Conservation (phyloP, 257 asterid species). For the Verbascum thapsus region DNA sequence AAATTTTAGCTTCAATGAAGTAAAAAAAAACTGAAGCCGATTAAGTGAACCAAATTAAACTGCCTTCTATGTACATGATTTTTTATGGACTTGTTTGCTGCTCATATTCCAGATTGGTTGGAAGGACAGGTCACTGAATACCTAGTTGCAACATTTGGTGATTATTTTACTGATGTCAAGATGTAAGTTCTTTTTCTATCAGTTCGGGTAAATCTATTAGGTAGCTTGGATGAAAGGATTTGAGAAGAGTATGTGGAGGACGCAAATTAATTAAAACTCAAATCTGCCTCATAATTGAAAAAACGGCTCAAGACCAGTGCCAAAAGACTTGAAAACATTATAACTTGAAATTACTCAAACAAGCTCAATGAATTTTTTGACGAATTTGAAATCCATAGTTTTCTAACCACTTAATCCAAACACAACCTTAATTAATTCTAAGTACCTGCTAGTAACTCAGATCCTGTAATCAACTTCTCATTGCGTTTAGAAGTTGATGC, state of each 20-base stretch:
- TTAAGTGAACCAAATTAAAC: conserved; percentile 3
- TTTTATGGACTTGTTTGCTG: conserved; percentile 16
- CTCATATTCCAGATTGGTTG: conserved; percentile 75
- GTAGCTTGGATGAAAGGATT: too few species aligned
- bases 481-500: background rate
- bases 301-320: too few species aligned
- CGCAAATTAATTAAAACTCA: too few species aligned
- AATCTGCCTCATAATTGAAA: too few species aligned
- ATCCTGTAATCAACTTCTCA: background rate
- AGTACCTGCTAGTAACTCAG: conserved; percentile 25
- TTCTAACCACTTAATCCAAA: too few species aligned
- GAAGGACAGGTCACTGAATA: conserved; percentile 98
- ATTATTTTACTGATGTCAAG: conserved; percentile 87
- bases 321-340: too few species aligned
- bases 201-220: conserved; percentile 13
- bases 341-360: too few species aligned
- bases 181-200: conserved; percentile 55
- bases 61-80: conserved; percentile 16
- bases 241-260: too few species aligned
- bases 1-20: conserved; percentile 4
- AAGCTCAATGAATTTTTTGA: too few species aligned
- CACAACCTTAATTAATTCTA: conserved; percentile 19
- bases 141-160: conserved; percentile 92
- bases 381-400: too few species aligned
- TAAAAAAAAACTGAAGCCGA: background rate